Percentiles rank a stretch among this genome's conserved stretches.
Conservation (phyloP, 2,329 filamentous ascomycete genomes). For the Colletotrichum tofieldiae region DNA sequence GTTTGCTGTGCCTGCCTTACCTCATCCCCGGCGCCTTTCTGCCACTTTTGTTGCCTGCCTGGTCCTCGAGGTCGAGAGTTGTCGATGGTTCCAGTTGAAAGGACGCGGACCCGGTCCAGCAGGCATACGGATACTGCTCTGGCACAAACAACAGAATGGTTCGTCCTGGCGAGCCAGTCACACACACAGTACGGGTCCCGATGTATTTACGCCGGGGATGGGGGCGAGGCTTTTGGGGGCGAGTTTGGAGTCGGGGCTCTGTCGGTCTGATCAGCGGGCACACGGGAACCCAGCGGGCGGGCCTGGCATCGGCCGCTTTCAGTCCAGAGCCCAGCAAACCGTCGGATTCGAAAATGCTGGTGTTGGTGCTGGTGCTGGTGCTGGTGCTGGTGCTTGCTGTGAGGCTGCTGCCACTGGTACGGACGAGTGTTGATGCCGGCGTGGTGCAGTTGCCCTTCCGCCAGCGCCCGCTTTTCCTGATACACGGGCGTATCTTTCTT, state of each 20-base stretch:
- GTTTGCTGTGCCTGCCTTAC: slow-evolving; percentile 1
- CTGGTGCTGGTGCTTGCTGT: background rate
- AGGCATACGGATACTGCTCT: background rate
- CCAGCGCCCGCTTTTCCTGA: slow-evolving; percentile 36
- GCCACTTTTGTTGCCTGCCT: slow-evolving; percentile 1
- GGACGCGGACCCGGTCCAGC: no score
- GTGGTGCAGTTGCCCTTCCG: slow-evolving; percentile 6
- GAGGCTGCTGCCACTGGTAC: background rate
- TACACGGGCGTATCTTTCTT: background rate
- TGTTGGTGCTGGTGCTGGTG: background rate
- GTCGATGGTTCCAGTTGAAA: no score
- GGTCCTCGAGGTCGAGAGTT: background rate
- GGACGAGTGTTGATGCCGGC: slow-evolving; percentile 8
- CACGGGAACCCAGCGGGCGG: slow-evolving; percentile 12
- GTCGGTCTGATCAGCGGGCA: slow-evolving; percentile 24
- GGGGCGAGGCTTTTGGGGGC: background rate
- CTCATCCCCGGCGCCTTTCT: background rate
- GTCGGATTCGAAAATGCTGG: background rate
- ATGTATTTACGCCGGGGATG: background rate
- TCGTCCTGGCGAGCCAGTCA: background rate
- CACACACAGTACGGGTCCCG: background rate
- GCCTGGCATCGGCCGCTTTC: slow-evolving; percentile 9
- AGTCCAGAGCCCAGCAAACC: background rate
- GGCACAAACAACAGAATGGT: slow-evolving; percentile 1
- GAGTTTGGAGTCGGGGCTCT: background rate